Evolutionary conservation across 163 green algal genomes (phyloP).

Genomic region (Chlorella variabilis): DNA sequence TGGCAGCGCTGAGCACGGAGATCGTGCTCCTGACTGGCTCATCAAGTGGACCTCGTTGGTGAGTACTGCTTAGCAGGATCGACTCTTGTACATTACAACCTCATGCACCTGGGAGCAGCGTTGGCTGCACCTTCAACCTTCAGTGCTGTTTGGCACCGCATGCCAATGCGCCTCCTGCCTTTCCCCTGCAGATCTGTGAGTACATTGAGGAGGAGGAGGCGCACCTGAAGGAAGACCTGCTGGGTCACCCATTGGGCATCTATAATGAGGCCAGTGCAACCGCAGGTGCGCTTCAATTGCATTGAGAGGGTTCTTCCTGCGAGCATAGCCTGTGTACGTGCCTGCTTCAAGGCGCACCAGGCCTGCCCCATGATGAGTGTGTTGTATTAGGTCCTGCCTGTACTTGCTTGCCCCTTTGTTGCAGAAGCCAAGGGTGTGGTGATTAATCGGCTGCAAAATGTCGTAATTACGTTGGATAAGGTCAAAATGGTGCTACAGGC

Average conservation of each 20-base stretch:
- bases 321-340: background rate
- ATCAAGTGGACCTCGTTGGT: conserved; percentile 79
- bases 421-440: conserved; percentile 66
- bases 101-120: too few species aligned
- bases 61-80: too few species aligned
- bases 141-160: too few species aligned
- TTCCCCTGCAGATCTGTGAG: conserved; percentile 46
- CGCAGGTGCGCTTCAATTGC: conserved; percentile 2
- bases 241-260: conserved; percentile 39
- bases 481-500: conserved; percentile 71
- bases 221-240: conserved; percentile 62
- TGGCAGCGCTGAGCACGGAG: conserved; percentile 28
- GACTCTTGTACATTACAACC: too few species aligned
- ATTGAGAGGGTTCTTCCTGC: background rate
- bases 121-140: too few species aligned
- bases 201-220: conserved; percentile 73
- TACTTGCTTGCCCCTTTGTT: background rate
- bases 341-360: too few species aligned
- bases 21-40: conserved; percentile 69
- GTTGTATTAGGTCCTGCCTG: background rate
- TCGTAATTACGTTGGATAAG: conserved; percentile 91
- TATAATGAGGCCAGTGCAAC: conserved; percentile 47
- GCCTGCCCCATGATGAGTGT: too few species aligned
- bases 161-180: too few species aligned
- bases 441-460: conserved; percentile 84